Evolutionary conservation across 169 alveolate species (phyloP), one percentile per base, ranked within the genome.

Genomic region (Cystoisospora suis): DNA sequence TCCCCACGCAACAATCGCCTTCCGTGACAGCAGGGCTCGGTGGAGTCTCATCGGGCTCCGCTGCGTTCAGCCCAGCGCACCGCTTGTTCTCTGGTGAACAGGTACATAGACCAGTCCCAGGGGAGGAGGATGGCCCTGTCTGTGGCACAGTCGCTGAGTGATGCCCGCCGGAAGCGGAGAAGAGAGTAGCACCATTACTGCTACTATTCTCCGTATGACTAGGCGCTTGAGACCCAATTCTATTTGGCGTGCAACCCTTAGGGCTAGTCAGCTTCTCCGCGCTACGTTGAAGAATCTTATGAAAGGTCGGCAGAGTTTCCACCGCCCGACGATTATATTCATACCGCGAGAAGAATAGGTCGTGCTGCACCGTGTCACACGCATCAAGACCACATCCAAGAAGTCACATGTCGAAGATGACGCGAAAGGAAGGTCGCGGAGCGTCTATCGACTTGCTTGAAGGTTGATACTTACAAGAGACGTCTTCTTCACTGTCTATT

Each of bases 261-360:
- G 20, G 20, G 20, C n/a, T 53, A 38, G 45, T 72, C n/a, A n/a
- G 56, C 83, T 72, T 72, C 32, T 38, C 32, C 6, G 83, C 83
- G 7, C 20, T 72, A 17, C 83, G 38, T 56, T 72, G 83, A n/a
- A 72, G 83, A 3, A 72, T 56, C 32, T 36, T 72, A 53, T 34
- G 15, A 53, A 72, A 72, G 1, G 83, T 72, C n/a, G 83, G 83
- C 32, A 72, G 34, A 46, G 83, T 72, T 38, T 72, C 83, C n/a
- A 72, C 56, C 1, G 83, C 83, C 1, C 53, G 47, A 29, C 83
- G 53, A 38, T 27, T 72, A 34, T 40, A 72, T 38, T 34, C 83
- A 38, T 72, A 72, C 47, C 83, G 83, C 9, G 83, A 32, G 45
- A 72, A 72, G 34, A 72, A 36, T 17, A 72, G 27, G 83, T 72